A percentile compares a stretch with the other conserved stretches of the same genome.
These are phyloP conservation scores for Yarrowia keelungensis DNA, from an alignment of 805 yeast genomes.

Conservation along the genomic window DNA sequence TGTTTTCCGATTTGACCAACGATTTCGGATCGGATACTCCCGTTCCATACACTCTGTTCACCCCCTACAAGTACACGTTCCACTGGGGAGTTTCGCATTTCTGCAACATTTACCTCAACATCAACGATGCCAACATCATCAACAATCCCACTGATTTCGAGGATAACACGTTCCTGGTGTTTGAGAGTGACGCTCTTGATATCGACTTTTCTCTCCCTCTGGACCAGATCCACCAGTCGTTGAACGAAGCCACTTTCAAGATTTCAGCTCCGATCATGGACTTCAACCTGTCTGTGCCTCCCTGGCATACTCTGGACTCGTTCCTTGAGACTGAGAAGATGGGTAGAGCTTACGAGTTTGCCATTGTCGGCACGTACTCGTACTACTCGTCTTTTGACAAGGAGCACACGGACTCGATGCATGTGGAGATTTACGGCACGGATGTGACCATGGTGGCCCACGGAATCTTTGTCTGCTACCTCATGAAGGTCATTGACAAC, in stretches of 20 bases:
- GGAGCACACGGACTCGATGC: slow-evolving; percentile 71
- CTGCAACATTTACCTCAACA: slow-evolving; percentile 67
- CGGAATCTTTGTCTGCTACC: slow-evolving; percentile 78
- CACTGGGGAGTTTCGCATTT: slow-evolving; percentile 66
- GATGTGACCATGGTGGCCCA: slow-evolving; percentile 73
- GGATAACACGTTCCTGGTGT: slow-evolving; percentile 77
- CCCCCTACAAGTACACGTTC: slow-evolving; percentile 71
- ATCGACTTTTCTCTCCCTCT: slow-evolving; percentile 64
- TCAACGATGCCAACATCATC: slow-evolving; percentile 86
- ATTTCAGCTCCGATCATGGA: slow-evolving; percentile 61
- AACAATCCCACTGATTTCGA: slow-evolving; percentile 85
- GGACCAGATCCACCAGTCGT: slow-evolving; percentile 50
- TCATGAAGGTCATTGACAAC: slow-evolving; percentile 80
- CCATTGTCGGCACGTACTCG: slow-evolving; percentile 68
- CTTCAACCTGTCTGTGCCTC: slow-evolving; percentile 75
- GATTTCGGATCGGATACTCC: slow-evolving; percentile 77
- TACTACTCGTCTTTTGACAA: slow-evolving; percentile 65
- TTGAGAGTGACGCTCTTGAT: slow-evolving; percentile 66
- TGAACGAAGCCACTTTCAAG: slow-evolving; percentile 43
- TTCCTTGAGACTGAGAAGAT: slow-evolving; percentile 68
- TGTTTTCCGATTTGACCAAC: slow-evolving; percentile 71
- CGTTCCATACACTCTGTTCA: slow-evolving; percentile 73
- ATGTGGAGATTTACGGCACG: slow-evolving; percentile 69
- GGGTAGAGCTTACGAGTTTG: slow-evolving; percentile 72
- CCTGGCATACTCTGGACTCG: slow-evolving; percentile 86